Percentiles rank a stretch among this genome's conserved stretches.
Conservation (phyloP, 2,329 filamentous ascomycete species). For the Teratosphaeria gauchensis region DNA sequence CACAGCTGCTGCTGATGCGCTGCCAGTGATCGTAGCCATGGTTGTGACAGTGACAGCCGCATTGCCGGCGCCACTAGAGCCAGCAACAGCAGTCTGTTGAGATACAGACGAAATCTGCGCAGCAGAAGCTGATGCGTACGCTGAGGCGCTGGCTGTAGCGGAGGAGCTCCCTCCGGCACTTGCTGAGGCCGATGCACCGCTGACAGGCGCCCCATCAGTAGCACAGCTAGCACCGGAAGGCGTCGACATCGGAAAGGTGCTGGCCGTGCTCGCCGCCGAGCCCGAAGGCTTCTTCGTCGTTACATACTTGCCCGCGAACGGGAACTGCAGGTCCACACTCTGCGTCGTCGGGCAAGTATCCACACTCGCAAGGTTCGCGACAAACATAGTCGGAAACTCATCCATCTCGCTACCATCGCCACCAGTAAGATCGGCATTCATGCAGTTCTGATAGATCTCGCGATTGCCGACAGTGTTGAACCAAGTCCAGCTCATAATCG, state of each 20-base stretch:
- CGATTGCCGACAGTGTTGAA: constrained; percentile 86
- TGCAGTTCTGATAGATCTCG: constrained; percentile 98
- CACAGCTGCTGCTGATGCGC: neutral
- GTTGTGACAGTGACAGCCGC: neutral
- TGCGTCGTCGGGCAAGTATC: constrained; percentile 45
- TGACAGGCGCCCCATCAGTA: neutral
- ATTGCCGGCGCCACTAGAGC: neutral
- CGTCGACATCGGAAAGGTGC: constrained; percentile 9
- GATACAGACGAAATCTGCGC: neutral
- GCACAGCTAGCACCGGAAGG: constrained; percentile 15
- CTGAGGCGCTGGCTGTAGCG: neutral
- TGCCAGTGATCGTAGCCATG: constrained; percentile 1
- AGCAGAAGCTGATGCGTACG: constrained; percentile 1
- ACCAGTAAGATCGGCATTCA: constrained; percentile 56
- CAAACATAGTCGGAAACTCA: constrained; percentile 63
- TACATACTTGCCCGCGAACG: constrained; percentile 53
- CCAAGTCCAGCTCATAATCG: constrained; percentile 87
- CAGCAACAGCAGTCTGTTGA: neutral
- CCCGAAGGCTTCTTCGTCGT: constrained; percentile 28
- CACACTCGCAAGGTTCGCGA: constrained; percentile 55
- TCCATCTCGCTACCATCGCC: constrained; percentile 46
- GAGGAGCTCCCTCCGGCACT: neutral
- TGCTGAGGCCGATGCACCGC: neutral
- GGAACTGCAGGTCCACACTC: constrained; percentile 53
- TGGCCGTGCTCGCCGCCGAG: constrained; percentile 8